Percentiles rank a stretch among this genome's conserved stretches.
These are phyloP conservation scores for Pyropia yezoensis DNA, from an alignment of 23 red algal genomes.

Conservation along the genomic window DNA sequence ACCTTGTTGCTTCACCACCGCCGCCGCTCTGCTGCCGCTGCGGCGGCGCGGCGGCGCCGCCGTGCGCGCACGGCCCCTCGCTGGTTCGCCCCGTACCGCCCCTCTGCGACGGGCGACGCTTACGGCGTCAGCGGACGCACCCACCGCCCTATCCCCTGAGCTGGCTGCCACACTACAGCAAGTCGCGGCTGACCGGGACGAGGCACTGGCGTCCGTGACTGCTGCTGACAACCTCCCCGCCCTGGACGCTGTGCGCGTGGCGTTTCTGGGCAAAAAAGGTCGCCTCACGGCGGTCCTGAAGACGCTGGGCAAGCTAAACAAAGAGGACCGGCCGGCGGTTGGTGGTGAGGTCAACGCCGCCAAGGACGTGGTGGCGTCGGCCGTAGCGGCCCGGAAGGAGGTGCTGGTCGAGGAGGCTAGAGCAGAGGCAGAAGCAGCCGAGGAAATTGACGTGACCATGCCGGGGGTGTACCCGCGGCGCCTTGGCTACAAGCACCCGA, in stretches of 20 bases:
- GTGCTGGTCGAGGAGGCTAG: conserved; percentile 7
- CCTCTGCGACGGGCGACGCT: too few species aligned
- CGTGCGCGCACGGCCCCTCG: too few species aligned
- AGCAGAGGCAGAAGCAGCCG: conserved; percentile 11
- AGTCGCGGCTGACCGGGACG: conserved; percentile 2
- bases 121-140: too few species aligned
- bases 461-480: conserved; percentile 28
- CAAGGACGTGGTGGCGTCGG: conserved; percentile 25
- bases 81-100: too few species aligned
- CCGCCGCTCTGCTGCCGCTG: too few species aligned
- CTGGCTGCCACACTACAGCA: too few species aligned
- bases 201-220: conserved; percentile 13
- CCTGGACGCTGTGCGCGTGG: conserved; percentile 38
- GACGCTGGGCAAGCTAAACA: conserved; percentile 29
- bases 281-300: conserved; percentile 45
- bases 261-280: conserved; percentile 68
- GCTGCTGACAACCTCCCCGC: conserved; percentile 19
- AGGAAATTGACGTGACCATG: conserved; percentile 70
- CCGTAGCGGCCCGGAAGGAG: conserved; percentile 30
- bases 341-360: conserved; percentile 61
- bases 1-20: too few species aligned
- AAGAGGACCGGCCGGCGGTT: conserved; percentile 33
- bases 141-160: too few species aligned
- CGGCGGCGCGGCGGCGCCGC: too few species aligned
- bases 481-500: conserved; percentile 44